Percentiles rank a stretch among this genome's conserved stretches.
Evolutionary conservation across 1,284 basidiomycete species (phyloP).

Genomic region (Ceratobasidium sp.): DNA sequence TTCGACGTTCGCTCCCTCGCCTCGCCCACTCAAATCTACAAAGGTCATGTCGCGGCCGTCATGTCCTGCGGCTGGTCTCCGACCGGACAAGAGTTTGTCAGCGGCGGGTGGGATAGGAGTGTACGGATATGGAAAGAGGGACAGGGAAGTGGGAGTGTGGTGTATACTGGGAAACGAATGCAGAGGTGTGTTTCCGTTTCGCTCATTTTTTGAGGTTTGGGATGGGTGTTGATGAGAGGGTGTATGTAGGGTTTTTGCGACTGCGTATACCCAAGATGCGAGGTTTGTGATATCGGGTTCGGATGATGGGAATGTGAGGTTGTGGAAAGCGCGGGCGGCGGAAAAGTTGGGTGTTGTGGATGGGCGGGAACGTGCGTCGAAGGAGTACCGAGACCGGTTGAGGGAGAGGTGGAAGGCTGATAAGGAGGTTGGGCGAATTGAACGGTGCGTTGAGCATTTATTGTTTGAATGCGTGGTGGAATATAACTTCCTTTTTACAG

Average conservation of each 20-base stretch:
- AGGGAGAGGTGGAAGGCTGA: conserved; percentile 91
- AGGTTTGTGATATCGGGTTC: conserved; percentile 94
- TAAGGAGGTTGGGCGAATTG: conserved; percentile 83
- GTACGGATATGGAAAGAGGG: conserved; percentile 94
- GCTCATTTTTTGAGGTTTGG: conserved; percentile 47
- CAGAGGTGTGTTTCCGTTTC: conserved; percentile 74
- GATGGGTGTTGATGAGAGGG: neutral
- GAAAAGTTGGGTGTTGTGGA: conserved; percentile 94
- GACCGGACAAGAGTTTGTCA: conserved; percentile 96
- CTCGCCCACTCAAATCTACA: conserved; percentile 93
- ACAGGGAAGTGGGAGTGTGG: conserved; percentile 84
- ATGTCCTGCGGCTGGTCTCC: conserved; percentile 95
- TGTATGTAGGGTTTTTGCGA: conserved; percentile 61
- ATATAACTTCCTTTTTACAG: conserved; percentile 58
- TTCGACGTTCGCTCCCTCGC: conserved; percentile 93
- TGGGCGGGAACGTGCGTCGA: conserved; percentile 90
- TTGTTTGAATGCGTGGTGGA: neutral
- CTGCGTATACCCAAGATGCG: conserved; percentile 88
- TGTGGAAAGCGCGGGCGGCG: conserved; percentile 96
- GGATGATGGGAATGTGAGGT: conserved; percentile 95
- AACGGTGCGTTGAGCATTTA: conserved; percentile 68
- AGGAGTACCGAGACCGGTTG: conserved; percentile 93
- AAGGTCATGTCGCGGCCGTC: conserved; percentile 96
- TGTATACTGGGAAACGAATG: conserved; percentile 99
- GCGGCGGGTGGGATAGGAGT: conserved; percentile 96